Percentiles rank a stretch among this genome's conserved stretches.
phyloP scores from a whole-genome alignment of 805 yeast species.

The Starmerella bacillaris region DNA sequence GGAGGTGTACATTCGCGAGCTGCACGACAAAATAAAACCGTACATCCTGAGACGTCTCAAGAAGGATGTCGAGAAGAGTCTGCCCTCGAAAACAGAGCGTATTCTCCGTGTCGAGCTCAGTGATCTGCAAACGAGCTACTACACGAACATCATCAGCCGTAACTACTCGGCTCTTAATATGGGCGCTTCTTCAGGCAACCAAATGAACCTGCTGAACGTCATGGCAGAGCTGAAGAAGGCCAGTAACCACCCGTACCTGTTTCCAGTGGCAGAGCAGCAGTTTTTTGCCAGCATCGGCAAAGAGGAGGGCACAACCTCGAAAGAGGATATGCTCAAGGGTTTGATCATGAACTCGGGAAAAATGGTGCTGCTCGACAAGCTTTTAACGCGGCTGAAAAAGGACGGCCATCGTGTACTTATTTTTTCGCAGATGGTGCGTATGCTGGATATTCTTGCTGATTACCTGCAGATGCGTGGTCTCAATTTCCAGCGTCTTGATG shows the following conservation, averaged over 20 bases:
- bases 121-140: conserved; percentile 86
- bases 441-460: conserved; percentile 88
- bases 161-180: conserved; percentile 83
- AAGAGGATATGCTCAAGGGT: conserved; percentile 75
- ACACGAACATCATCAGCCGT: conserved; percentile 79
- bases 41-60: conserved; percentile 82
- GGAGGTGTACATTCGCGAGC: conserved; percentile 69
- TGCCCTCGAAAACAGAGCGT: conserved; percentile 90
- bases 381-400: conserved; percentile 61
- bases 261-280: conserved; percentile 79
- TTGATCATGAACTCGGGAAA: conserved; percentile 95
- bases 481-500: conserved; percentile 83
- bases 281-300: conserved; percentile 37
- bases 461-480: conserved; percentile 73
- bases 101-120: conserved; percentile 88
- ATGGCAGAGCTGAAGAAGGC: conserved; percentile 96
- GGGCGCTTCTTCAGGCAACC: conserved; percentile 58
- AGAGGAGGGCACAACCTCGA: conserved; percentile 35
- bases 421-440: conserved; percentile 93
- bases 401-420: conserved; percentile 95
- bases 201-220: conserved; percentile 68
- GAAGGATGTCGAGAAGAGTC: conserved; percentile 91
- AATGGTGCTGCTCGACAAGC: conserved; percentile 86
- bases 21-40: conserved; percentile 75
- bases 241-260: conserved; percentile 88